Evolutionary conservation across 495 filamentous ascomycete species (phyloP).

Genomic region (Hypoxylon subgilvum): DNA sequence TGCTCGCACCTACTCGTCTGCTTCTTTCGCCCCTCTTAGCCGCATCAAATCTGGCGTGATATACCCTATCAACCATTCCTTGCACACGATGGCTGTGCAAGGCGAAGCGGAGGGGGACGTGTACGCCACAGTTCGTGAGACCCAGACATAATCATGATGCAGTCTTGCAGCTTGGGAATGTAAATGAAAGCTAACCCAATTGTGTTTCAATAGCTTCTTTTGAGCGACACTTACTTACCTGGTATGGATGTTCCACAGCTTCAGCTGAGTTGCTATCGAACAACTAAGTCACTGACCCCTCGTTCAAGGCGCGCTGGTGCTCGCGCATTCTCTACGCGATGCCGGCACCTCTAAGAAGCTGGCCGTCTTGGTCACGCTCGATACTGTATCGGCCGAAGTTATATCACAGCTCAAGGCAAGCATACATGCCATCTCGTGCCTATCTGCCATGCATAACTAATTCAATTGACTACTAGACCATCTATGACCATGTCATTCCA

Average conservation of each 20-base stretch:
- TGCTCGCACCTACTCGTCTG: not conserved
- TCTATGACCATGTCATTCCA: conserved; percentile 89
- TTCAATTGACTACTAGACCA: conserved; percentile 55
- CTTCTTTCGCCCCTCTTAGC: conserved; percentile 17
- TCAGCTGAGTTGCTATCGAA: conserved; percentile 22
- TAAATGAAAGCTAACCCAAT: conserved; percentile 39
- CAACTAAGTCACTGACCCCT: conserved; percentile 35
- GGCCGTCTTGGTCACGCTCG: conserved; percentile 79
- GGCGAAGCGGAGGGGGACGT: conserved; percentile 55
- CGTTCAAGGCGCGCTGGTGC: conserved; percentile 78
- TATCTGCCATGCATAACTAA: conserved; percentile 8
- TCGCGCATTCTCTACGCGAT: conserved; percentile 95
- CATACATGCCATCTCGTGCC: conserved; percentile 9
- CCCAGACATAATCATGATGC: conserved; percentile 3
- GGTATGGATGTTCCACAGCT: conserved; percentile 62
- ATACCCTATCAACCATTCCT: conserved; percentile 17
- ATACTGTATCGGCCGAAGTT: conserved; percentile 72
- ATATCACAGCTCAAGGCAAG: conserved; percentile 75
- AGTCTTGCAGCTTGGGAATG: no score
- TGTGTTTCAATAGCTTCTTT: conserved; percentile 70
- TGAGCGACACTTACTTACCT: conserved; percentile 89
- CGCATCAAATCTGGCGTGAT: conserved; percentile 15
- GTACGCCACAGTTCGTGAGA: conserved; percentile 60
- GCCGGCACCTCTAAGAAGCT: conserved; percentile 85
- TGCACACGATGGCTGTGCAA: conserved; percentile 47